Evolutionary conservation across 768 basidiomycete genomes (phyloP).

Genomic region (Clavulina sp.): DNA sequence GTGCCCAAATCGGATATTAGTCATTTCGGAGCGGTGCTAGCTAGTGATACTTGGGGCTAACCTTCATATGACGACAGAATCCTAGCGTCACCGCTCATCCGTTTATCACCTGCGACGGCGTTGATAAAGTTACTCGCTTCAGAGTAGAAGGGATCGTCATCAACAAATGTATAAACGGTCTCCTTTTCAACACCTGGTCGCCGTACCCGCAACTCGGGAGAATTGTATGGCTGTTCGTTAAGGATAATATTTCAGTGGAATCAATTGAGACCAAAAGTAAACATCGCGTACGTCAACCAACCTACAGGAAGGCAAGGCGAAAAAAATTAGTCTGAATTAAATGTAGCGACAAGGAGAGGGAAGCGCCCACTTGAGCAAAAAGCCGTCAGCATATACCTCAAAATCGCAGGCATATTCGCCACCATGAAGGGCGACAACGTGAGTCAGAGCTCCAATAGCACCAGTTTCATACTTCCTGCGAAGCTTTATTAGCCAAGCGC

Average conservation of each 20-base stretch:
- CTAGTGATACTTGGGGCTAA: constrained; percentile 19
- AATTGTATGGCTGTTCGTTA: neutral
- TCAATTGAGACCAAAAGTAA: neutral
- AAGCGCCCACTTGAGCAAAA: constrained; percentile 50
- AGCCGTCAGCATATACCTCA: constrained; percentile 88
- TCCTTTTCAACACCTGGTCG: constrained; percentile 66
- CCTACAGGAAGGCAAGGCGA: no score
- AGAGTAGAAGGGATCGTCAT: constrained; percentile 89
- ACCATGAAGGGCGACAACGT: constrained; percentile 82
- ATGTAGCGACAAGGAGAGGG: constrained; percentile 11
- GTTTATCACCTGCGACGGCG: constrained; percentile 72
- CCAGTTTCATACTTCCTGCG: constrained; percentile 75
- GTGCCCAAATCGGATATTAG: no score
- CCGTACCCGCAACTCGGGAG: constrained; percentile 22
- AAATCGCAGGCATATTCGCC: constrained; percentile 87
- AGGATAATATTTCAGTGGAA: neutral
- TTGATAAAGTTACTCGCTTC: constrained; percentile 83
- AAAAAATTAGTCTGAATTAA: constrained; percentile 8
- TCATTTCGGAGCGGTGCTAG: constrained; percentile 1
- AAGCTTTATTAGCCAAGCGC: neutral
- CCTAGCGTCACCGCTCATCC: constrained; percentile 56
- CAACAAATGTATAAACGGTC: constrained; percentile 48
- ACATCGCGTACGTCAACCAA: neutral
- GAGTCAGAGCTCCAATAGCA: constrained; percentile 82
- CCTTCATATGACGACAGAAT: constrained; percentile 80